A percentile compares a stretch with the other conserved stretches of the same genome.
phyloP scores from a whole-genome alignment of 495 filamentous ascomycete genomes.

The Penicillium ochrochloron region DNA sequence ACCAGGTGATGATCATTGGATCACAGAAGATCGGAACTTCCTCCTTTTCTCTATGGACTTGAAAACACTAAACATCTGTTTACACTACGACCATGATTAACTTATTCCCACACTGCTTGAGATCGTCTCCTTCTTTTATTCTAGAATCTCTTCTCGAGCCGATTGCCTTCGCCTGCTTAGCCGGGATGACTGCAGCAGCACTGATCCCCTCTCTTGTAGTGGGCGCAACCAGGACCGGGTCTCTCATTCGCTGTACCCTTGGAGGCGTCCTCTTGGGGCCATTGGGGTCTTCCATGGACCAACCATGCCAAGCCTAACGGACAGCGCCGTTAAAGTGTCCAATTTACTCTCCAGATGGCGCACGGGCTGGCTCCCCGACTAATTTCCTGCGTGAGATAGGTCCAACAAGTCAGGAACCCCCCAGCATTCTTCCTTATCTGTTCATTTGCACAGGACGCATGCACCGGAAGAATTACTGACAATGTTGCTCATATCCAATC shows the following conservation, averaged over 20 bases:
- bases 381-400: not conserved
- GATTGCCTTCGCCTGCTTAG: not conserved
- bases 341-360: not conserved
- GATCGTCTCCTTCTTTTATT: constrained; percentile 1
- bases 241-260: constrained; percentile 22
- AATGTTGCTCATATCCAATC: not conserved
- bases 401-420: not conserved
- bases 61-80: no score
- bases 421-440: not conserved
- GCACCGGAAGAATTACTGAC: not conserved
- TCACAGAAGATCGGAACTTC: not conserved
- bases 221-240: constrained; percentile 7
- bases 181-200: constrained; percentile 15
- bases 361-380: not conserved
- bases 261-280: constrained; percentile 17
- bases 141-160: not conserved
- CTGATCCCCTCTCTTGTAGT: constrained; percentile 18
- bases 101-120: not conserved
- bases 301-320: constrained; percentile 24
- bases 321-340: not conserved
- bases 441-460: not conserved
- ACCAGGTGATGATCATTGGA: not conserved
- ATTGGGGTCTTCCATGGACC: constrained; percentile 4
- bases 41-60: constrained; percentile 1
- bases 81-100: not conserved